A percentile compares a stretch with the other conserved stretches of the same genome.
These are phyloP conservation scores for Xylaria sp. DNA, from an alignment of 2,329 filamentous ascomycete genomes.

Conservation along the genomic window DNA sequence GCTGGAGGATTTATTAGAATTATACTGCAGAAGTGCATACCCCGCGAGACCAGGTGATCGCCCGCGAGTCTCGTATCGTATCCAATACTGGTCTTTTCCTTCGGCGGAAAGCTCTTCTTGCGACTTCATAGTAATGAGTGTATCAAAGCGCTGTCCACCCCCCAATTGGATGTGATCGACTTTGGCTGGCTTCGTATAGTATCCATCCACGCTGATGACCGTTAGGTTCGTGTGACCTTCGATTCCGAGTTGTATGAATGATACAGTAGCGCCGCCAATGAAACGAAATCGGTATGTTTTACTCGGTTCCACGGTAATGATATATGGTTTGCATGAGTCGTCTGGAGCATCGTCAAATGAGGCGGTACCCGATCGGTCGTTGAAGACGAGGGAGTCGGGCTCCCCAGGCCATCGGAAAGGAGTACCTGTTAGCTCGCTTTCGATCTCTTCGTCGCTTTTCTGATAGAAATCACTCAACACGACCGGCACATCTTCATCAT, in stretches of 20 bases:
- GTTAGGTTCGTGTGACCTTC: conserved; percentile 61
- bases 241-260: conserved; percentile 58
- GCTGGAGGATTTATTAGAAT: conserved; percentile 24
- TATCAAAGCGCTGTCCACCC: conserved; percentile 65
- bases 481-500: conserved; percentile 66
- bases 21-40: conserved; percentile 57
- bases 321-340: conserved; percentile 49
- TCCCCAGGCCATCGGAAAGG: conserved; percentile 66
- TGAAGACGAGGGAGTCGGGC: conserved; percentile 60
- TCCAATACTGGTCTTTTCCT: conserved; percentile 48
- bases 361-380: conserved; percentile 55
- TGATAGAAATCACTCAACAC: conserved; percentile 63
- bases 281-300: conserved; percentile 67
- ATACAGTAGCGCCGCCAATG: conserved; percentile 62
- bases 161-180: conserved; percentile 60
- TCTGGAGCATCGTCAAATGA: conserved; percentile 44
- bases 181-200: conserved; percentile 55
- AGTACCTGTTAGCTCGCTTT: conserved; percentile 51
- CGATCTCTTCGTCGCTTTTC: conserved; percentile 57
- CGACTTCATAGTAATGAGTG: conserved; percentile 59
- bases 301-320: conserved; percentile 64
- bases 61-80: conserved; percentile 57
- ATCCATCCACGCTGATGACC: conserved; percentile 65
- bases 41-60: conserved; percentile 51
- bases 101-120: conserved; percentile 47